Base-by-base conservation (phyloP, 2,329 filamentous ascomycete species). In the Alternaria triticimaculans region DNA sequence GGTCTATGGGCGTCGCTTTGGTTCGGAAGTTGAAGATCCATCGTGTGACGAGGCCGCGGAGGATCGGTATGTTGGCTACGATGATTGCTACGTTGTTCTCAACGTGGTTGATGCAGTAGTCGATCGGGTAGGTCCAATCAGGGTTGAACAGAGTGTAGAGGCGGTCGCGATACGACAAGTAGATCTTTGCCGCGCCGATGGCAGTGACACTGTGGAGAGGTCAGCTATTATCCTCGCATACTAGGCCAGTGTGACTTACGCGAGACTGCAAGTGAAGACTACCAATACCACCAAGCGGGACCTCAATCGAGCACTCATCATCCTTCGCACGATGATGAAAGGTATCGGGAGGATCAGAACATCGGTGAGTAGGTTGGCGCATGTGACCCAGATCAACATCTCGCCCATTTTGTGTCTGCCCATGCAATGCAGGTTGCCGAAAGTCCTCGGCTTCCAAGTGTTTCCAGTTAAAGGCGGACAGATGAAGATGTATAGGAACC, bases 81-180 rank as follows among this genome's bases (percentile, higher is more conserved):
- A 81, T 80, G 56, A 81, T 81, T 26, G 79, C 80, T 41, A 81
- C 80, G 56, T 79, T 81, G 66, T 80, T 81, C 55, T 81, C 80
- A 58, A 80, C 78, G 65, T 81, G 80, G 56, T 74, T 81, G 70
- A 81, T 79, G 63, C 78, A 80, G 67, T 75, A 81, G 65, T 80
- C 77, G 63, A 81, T 81, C 8, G 76, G 75, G 53, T 80, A 81
- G n/a, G 80, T 81, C 80, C 80, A 81, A 64, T 81, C 80, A 6
- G 76, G 71, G 14, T 76, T 72, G 63, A 76, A 78, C 7, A 76
- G 64, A 3, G 65, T 70, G 64, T 72, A 81, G 12, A 81, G 77
- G 15, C 80, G 79, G 67, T 81, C 80, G 57, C 77, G 78, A 63
- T 81, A 81, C 3, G 78, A 76, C 9, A 80, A 72, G 60, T 80